Conservation (phyloP, 2,329 filamentous ascomycete genomes). For the Elsinoe australis region DNA sequence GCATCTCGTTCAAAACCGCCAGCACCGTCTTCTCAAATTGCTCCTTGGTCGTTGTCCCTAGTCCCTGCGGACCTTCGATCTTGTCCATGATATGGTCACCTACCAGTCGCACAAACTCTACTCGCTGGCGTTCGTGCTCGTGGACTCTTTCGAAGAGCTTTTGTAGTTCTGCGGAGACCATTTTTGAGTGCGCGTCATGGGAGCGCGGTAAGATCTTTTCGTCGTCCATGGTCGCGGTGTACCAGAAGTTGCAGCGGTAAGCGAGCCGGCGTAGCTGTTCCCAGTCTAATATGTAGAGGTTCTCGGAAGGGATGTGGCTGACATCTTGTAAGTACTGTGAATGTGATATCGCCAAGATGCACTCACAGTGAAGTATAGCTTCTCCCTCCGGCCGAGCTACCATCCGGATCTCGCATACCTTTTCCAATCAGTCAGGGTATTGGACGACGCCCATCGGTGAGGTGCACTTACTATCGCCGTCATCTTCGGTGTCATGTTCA, state of each 20-base stretch:
- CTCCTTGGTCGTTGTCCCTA: background rate
- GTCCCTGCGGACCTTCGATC: background rate
- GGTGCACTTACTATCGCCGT: too few species aligned
- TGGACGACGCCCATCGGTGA: too few species aligned
- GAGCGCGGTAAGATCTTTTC: background rate
- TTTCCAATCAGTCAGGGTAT: too few species aligned
- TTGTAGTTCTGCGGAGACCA: background rate
- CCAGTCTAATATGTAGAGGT: constrained; percentile 10
- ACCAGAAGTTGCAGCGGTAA: constrained; percentile 7
- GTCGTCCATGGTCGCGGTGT: constrained; percentile 1
- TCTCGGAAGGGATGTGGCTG: background rate
- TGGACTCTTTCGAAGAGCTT: constrained; percentile 10
- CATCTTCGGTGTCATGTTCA: too few species aligned
- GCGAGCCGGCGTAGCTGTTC: constrained; percentile 6
- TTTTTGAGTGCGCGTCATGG: background rate
- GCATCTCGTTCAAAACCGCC: background rate
- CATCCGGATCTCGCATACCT: too few species aligned
- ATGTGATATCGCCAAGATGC: too few species aligned
- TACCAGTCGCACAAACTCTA: background rate
- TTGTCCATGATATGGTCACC: background rate
- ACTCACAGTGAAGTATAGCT: background rate
- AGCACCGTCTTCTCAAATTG: constrained; percentile 1
- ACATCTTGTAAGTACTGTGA: background rate
- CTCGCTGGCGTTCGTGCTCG: background rate
- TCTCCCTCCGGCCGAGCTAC: too few species aligned